Conservation (phyloP, 2,329 filamentous ascomycete species). For the Monosporascus sp. region DNA sequence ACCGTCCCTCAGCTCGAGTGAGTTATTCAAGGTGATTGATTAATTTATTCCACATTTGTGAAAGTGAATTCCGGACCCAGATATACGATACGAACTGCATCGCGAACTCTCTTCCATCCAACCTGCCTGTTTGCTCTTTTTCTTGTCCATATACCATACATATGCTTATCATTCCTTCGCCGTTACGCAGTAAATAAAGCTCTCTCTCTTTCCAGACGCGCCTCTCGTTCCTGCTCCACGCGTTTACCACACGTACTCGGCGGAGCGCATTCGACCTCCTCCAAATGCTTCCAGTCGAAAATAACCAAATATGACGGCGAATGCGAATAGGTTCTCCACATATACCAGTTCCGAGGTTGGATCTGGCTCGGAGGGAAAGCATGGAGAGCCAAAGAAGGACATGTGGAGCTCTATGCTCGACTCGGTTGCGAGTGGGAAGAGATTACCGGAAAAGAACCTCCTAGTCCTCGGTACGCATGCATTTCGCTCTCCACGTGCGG, state of each 20-base stretch:
- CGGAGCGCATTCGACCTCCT: constrained; percentile 5
- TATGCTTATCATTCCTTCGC: too few species aligned
- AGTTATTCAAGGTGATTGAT: too few species aligned
- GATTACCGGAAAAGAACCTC: constrained; percentile 86
- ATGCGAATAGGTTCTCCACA: constrained; percentile 52
- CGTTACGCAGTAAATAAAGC: background rate
- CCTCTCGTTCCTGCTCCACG: background rate
- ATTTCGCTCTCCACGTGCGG: background rate
- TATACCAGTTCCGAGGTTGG: constrained; percentile 49
- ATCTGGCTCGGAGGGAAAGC: constrained; percentile 48
- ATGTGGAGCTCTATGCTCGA: constrained; percentile 94
- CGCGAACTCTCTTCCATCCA: background rate
- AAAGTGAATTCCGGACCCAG: background rate
- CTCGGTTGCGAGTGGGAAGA: constrained; percentile 82
- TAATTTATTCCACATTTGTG: background rate
- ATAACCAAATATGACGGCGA: constrained; percentile 41
- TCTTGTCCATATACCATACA: too few species aligned
- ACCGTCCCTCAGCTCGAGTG: too few species aligned
- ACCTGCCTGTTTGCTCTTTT: background rate
- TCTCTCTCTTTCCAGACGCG: background rate
- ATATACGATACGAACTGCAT: background rate
- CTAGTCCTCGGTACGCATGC: constrained; percentile 65
- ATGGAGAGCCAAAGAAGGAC: constrained; percentile 74
- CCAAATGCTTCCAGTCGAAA: constrained; percentile 18
- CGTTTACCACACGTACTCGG: background rate